Conservation (phyloP, 2,329 filamentous ascomycete genomes). For the Diaporthe citriasiana region DNA sequence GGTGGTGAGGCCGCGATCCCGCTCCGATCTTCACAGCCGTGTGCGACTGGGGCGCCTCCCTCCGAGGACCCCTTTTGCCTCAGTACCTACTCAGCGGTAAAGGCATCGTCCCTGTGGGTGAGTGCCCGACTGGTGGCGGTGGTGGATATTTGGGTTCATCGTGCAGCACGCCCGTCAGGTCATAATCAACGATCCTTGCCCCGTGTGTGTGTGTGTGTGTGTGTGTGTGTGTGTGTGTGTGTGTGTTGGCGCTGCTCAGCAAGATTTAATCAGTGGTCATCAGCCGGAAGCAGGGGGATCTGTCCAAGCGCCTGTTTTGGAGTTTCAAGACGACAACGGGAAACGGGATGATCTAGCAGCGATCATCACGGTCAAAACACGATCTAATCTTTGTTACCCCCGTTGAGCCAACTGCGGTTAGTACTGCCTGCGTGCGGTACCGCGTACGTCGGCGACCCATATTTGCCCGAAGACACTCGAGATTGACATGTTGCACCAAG, state of each 20-base stretch:
- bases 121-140: conserved; percentile 10
- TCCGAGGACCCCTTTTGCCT: conserved; percentile 13
- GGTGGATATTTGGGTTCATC: background rate
- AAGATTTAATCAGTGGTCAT: background rate
- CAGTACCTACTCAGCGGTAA: background rate
- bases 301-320: conserved; percentile 18
- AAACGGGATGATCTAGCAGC: conserved; percentile 30
- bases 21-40: conserved; percentile 23
- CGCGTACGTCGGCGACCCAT: conserved; percentile 24
- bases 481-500: conserved; percentile 29
- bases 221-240: too few relatives aligned
- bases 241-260: background rate
- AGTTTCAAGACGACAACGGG: conserved; percentile 27
- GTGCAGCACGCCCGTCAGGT: conserved; percentile 8
- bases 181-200: background rate
- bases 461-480: conserved; percentile 30
- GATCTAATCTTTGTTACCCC: conserved; percentile 32
- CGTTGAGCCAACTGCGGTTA: conserved; percentile 8
- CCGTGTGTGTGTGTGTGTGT: background rate
- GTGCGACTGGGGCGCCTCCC: conserved; percentile 19
- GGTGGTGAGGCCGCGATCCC: conserved; percentile 32
- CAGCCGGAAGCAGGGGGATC: background rate
- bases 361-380: conserved; percentile 30
- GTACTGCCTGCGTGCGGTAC: conserved; percentile 5
- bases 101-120: conserved; percentile 4